Evolutionary conservation across 768 basidiomycete species (phyloP).

Genomic region (Naganishia vaughanmartiniae): DNA sequence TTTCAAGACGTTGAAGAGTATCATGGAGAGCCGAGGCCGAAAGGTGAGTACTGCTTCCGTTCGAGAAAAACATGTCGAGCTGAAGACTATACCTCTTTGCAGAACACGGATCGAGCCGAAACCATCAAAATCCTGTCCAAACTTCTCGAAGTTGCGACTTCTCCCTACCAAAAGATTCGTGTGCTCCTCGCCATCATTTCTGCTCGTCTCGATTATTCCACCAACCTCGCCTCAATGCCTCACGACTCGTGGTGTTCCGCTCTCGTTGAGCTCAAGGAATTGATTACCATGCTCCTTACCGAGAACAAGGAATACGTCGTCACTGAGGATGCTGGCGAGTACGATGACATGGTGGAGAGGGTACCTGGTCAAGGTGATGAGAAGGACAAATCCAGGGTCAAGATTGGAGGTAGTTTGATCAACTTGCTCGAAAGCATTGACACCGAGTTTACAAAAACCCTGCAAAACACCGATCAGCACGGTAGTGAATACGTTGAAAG

Average conservation of each 20-base stretch:
- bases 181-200: slow-evolving; percentile 90
- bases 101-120: slow-evolving; percentile 96
- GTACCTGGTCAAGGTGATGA: slow-evolving; percentile 62
- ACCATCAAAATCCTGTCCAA: slow-evolving; percentile 88
- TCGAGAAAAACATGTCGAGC: background rate
- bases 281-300: slow-evolving; percentile 70
- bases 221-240: slow-evolving; percentile 79
- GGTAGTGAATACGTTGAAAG: slow-evolving; percentile 98
- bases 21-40: slow-evolving; percentile 91
- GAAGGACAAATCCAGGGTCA: slow-evolving; percentile 63
- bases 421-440: slow-evolving; percentile 93
- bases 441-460: slow-evolving; percentile 94
- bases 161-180: slow-evolving; percentile 87
- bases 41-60: slow-evolving; percentile 62
- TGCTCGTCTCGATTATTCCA: slow-evolving; percentile 90
- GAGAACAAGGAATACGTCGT: slow-evolving; percentile 70
- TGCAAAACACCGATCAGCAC: slow-evolving; percentile 98
- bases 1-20: slow-evolving; percentile 84
- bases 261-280: slow-evolving; percentile 80
- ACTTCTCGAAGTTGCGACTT: slow-evolving; percentile 77
- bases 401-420: slow-evolving; percentile 91
- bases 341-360: slow-evolving; percentile 84
- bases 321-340: slow-evolving; percentile 77
- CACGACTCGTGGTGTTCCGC: slow-evolving; percentile 85
- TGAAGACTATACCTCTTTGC: slow-evolving; percentile 17